Base-by-base conservation (phyloP, 306 rosid genomes). In the Cajanus cajan region DNA sequence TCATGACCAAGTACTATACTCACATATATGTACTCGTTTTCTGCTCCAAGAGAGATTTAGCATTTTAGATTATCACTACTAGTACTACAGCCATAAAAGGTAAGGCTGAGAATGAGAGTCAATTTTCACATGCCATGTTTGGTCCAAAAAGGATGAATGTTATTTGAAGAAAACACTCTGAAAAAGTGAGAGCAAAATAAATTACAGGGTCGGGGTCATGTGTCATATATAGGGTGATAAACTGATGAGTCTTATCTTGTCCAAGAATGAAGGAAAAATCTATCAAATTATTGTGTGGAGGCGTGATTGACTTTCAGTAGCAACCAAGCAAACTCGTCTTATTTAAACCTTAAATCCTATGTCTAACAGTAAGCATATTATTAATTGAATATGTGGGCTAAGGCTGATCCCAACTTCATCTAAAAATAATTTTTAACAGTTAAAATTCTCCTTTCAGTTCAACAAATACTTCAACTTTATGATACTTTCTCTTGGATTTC, bases 161-260 rank as follows among this genome's bases (percentile, higher is more conserved):
- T 44, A 70, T 77, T 18, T 21, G 15, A 5, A 74, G 44, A 43
- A 66, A 62, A 79, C 67, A 68, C 75, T 58, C 47, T 5, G 2
- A 15, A 31, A 55, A 47, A 21, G 62, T 59, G 40, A 28, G n/a
- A 39, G 45, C 50, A 71, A 77, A 71, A 54, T 52, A 64, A 77
- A 59, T 77, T 77, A 72, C 31, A 22, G 48, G 79, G 86, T 65
- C 52, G 14, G 64, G 37, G 41, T 71, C 79, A 52, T 71, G 39
- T 65, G 75, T 77, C 68, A 40, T 50, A 40, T 21, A 1, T 13
- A 15, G 68, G 68, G 22, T 28, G 66, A 59, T 58, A 28, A 25
- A 64, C 58, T 67, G 50, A 61, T 36, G 39, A 4, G 50, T 70
- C 70, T 34, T 67, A 36, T 68, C 73, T 51, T 70, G 70, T 48